Conservation (phyloP, 768 basidiomycete species). For the Boletus reticuloceps region DNA sequence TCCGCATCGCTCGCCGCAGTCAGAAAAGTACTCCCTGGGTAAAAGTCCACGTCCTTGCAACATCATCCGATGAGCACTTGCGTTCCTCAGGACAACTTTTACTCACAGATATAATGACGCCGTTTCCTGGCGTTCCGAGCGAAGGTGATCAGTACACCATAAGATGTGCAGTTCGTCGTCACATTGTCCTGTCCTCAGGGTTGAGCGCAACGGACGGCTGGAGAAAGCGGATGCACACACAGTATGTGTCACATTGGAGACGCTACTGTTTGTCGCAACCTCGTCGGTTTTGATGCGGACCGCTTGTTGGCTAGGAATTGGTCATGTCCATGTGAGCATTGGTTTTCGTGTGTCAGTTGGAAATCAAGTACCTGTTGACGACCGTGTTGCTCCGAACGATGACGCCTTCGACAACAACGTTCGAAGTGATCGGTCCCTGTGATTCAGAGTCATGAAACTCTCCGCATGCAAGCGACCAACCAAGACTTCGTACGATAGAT, state of each 20-base stretch:
- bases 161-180: conserved; percentile 44
- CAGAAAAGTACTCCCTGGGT: conserved; percentile 20
- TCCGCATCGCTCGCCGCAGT: conserved; percentile 44
- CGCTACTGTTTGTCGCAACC: conserved; percentile 43
- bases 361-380: conserved; percentile 43
- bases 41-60: conserved; percentile 49
- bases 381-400: conserved; percentile 51
- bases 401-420: conserved; percentile 45
- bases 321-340: neutral
- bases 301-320: conserved; percentile 41
- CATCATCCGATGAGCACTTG: neutral
- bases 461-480: neutral
- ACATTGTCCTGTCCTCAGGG: conserved; percentile 45
- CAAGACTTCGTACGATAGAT: conserved; percentile 39
- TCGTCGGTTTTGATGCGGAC: conserved; percentile 61
- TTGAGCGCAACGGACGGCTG: neutral
- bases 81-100: neutral
- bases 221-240: conserved; percentile 26
- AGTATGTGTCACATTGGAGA: conserved; percentile 49
- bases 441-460: neutral
- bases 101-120: conserved; percentile 54
- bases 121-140: conserved; percentile 54
- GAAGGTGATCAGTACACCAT: conserved; percentile 59
- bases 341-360: too few relatives aligned
- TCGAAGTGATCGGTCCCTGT: conserved; percentile 55